These are phyloP conservation scores for Senecio squalidus DNA, from an alignment of 140 eudicot genomes.

Conservation along the genomic window DNA sequence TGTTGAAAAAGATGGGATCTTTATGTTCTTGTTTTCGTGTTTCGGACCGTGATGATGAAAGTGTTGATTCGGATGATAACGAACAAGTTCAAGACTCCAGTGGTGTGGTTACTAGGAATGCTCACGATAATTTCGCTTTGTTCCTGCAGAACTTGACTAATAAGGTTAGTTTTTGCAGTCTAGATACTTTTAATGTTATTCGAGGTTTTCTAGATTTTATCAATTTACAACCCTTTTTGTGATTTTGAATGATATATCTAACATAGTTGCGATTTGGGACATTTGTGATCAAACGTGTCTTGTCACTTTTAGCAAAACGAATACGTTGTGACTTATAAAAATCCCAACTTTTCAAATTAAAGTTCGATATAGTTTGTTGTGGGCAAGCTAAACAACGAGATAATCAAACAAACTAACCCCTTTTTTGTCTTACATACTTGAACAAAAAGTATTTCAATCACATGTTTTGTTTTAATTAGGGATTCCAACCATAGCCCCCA, in stretches of 20 bases:
- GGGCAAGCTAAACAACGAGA: neutral
- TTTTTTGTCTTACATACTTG: no score
- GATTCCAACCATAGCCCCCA: no score
- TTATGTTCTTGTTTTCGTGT: conserved; percentile 35
- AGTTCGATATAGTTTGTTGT: neutral
- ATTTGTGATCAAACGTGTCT: neutral
- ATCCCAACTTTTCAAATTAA: neutral
- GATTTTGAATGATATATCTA: no score
- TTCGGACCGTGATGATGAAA: conserved; percentile 24
- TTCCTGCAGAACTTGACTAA: conserved; percentile 28
- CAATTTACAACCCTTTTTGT: no score
- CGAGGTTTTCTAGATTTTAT: neutral
- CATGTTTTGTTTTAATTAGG: no score
- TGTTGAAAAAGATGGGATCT: conserved; percentile 16
- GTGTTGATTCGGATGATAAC: conserved; percentile 30
- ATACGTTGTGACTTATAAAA: no score
- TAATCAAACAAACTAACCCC: no score
- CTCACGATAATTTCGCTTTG: conserved; percentile 27
- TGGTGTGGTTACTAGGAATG: conserved; percentile 18
- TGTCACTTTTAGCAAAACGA: no score
- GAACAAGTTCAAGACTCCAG: conserved; percentile 27
- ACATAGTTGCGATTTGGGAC: neutral
- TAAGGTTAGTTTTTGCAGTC: conserved; percentile 26
- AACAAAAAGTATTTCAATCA: no score
- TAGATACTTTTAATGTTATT: neutral